Evolutionary conservation across 1,139 yeast genomes (phyloP).

Genomic region (Suhomyces coccinellae): DNA sequence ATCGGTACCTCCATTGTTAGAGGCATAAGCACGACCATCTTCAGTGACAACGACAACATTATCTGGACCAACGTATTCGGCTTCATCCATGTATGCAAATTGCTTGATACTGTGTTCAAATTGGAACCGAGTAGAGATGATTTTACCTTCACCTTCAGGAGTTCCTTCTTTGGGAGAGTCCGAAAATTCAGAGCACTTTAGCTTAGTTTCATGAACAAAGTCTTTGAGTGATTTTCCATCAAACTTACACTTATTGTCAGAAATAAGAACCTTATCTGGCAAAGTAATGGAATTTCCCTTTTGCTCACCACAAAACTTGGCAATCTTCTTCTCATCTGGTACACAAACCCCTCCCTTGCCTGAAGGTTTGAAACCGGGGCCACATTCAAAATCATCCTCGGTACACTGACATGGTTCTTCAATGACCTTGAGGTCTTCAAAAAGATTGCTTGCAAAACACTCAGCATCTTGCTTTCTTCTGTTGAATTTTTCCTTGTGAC

Average conservation of each 20-base stretch:
- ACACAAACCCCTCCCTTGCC: conserved; percentile 52
- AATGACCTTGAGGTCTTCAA: conserved; percentile 55
- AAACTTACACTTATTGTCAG: conserved; percentile 52
- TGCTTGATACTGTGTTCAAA: conserved; percentile 50
- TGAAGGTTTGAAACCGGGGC: conserved; percentile 50
- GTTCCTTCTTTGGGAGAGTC: conserved; percentile 25
- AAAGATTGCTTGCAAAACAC: conserved; percentile 66
- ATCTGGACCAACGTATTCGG: conserved; percentile 53
- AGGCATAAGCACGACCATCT: conserved; percentile 53
- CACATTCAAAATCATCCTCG: conserved; percentile 72
- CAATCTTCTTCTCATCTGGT: conserved; percentile 43
- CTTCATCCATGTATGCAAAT: conserved; percentile 57
- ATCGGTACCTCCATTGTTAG: conserved; percentile 75
- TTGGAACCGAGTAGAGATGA: conserved; percentile 21
- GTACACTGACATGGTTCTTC: conserved; percentile 70
- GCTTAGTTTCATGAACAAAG: conserved; percentile 25
- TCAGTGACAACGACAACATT: conserved; percentile 67
- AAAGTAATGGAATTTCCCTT: conserved; percentile 25
- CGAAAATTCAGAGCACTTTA: conserved; percentile 34
- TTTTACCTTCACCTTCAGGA: conserved; percentile 27
- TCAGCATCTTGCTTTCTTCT: conserved; percentile 69
- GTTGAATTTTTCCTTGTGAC: conserved; percentile 64
- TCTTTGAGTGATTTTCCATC: conserved; percentile 26
- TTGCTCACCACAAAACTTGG: conserved; percentile 26
- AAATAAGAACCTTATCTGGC: conserved; percentile 39